Base-by-base conservation (phyloP, 768 basidiomycete genomes). In the Xerocomellus chrysenteron region DNA sequence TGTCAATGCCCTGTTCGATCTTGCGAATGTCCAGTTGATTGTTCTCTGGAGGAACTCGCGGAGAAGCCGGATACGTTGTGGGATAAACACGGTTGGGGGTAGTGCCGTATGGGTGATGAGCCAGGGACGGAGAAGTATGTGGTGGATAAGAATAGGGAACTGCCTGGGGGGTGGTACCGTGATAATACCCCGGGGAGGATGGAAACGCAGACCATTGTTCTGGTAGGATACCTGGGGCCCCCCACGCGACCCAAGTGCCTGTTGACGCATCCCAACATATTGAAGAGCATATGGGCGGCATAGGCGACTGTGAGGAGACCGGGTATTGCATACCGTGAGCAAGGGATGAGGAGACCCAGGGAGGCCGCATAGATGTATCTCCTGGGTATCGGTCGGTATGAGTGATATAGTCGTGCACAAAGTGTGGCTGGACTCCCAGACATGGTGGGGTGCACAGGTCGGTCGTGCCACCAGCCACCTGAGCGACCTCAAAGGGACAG, bases 1-100 rank as follows among this genome's bases (percentile, higher is more conserved):
- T 91, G 63, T 93, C 91, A 56, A 78, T 71, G 5, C 93, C 93
- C 32, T 80, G 81, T 69, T 88, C 89, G 63, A 95, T 94, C 55
- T 79, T 79, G 42, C 75, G 78, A 13, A 93, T 71, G 69, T 90
- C 85, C 28, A 95, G 69, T 62, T 79, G 77, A 65, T 88, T 87
- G 57, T 78, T 74, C 64, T 78, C 78, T 35, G 72, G 60, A 45
- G 63, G 60, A 45, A 56, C 50, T 39, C 66, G 68, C 53, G 72
- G 63, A 52, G 71, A 71, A 50, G 59, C 55, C 12, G 67, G 55
- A 54, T 66, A 73, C 2, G 64, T 41, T 26, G 61, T 44, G 19
- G 65, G 58, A 50, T 64, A 65, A 32, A 58, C 50, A 26, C 64
- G 72, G 33, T 48, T 61, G 24, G 60, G 40, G n/a, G 53, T 40